A percentile compares a stretch with the other conserved stretches of the same genome.
Conservation (phyloP, 1,284 basidiomycete species). For the Phellopilus nigrolimitatus region DNA sequence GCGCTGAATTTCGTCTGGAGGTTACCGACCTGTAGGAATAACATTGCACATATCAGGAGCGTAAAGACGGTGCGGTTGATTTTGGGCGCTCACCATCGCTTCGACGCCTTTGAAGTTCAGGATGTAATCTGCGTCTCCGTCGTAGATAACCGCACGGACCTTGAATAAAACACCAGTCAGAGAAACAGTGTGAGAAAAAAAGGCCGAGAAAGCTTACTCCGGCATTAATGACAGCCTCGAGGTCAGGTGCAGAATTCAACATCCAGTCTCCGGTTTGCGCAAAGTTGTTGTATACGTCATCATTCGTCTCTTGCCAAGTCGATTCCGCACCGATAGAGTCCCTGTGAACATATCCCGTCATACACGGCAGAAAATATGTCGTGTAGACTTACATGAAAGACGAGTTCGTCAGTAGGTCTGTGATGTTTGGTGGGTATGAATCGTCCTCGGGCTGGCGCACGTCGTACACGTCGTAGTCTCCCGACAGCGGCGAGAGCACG, state of each 20-base stretch:
- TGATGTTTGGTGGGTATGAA: constrained; percentile 50
- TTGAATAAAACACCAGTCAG: neutral
- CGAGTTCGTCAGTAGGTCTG: constrained; percentile 37
- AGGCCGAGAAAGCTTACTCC: constrained; percentile 41
- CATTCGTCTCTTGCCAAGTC: constrained; percentile 46
- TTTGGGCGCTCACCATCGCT: constrained; percentile 43
- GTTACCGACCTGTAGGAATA: constrained; percentile 36
- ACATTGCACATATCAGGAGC: too few relatives aligned
- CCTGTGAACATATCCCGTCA: too few relatives aligned
- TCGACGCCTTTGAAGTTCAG: constrained; percentile 57
- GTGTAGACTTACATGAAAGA: constrained; percentile 26
- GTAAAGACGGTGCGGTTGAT: neutral
- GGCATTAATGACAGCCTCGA: constrained; percentile 56
- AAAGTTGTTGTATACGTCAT: constrained; percentile 50
- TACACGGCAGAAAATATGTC: neutral
- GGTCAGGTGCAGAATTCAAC: constrained; percentile 47
- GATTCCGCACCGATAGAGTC: too few relatives aligned
- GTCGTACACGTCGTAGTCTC: constrained; percentile 49
- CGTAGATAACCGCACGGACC: constrained; percentile 18
- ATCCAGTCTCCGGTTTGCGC: constrained; percentile 60
- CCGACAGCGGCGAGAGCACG: constrained; percentile 46
- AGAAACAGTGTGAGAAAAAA: constrained; percentile 39
- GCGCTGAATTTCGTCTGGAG: constrained; percentile 39
- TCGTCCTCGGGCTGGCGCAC: constrained; percentile 45
- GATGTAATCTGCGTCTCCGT: constrained; percentile 44